phyloP scores from a whole-genome alignment of 306 rosid species.

The Arachis stenosperma region DNA sequence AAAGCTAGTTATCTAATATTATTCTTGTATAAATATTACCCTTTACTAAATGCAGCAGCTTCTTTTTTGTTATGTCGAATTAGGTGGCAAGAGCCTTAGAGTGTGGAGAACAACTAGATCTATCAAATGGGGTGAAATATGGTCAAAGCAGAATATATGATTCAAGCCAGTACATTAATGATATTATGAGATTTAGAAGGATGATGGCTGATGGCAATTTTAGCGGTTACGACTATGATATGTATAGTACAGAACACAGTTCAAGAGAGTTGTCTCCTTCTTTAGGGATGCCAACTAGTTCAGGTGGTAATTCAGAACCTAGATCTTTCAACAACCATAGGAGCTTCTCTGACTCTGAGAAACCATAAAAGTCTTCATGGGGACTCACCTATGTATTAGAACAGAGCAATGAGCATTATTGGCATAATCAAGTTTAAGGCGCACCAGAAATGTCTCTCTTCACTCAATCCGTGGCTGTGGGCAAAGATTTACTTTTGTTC shows the following conservation, averaged over 20 bases:
- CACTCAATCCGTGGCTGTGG: too few relatives aligned
- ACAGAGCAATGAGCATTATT: conserved; percentile 10
- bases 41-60: conserved; percentile 17
- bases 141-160: conserved; percentile 84
- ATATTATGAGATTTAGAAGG: conserved; percentile 61
- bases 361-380: conserved; percentile 5
- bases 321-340: conserved; percentile 40
- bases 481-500: neutral
- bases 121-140: conserved; percentile 83
- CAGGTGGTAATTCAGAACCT: conserved; percentile 59
- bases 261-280: conserved; percentile 48
- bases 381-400: conserved; percentile 20
- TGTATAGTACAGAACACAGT: conserved; percentile 48
- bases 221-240: conserved; percentile 54
- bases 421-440: conserved; percentile 18
- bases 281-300: conserved; percentile 33
- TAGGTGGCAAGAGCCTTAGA: conserved; percentile 91
- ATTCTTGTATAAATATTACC: too few relatives aligned
- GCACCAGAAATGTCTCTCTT: too few relatives aligned
- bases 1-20: too few relatives aligned
- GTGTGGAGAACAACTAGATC: conserved; percentile 65
- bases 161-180: conserved; percentile 70
- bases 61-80: neutral
- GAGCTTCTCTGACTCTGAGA: conserved; percentile 2
- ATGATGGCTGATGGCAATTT: conserved; percentile 59